Evolutionary conservation across 768 basidiomycete species (phyloP).

Genomic region (Mycena venus): DNA sequence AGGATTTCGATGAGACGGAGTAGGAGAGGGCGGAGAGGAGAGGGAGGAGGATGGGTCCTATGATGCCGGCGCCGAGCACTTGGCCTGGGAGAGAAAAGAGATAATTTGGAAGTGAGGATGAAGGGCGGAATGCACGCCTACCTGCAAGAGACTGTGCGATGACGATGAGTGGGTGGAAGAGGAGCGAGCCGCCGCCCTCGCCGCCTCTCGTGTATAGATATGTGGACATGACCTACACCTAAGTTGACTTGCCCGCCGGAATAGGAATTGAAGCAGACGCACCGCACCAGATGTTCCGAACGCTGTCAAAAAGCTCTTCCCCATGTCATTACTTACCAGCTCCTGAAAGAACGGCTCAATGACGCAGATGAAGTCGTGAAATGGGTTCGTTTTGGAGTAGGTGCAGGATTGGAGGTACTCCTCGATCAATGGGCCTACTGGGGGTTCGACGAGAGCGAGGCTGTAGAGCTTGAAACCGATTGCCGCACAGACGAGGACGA

Average conservation of each 20-base stretch:
- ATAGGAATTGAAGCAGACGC: not conserved
- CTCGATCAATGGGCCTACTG: constrained; percentile 10
- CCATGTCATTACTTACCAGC: constrained; percentile 17
- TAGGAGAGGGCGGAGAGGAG: not conserved
- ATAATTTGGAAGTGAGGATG: not conserved
- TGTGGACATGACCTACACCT: constrained; percentile 20
- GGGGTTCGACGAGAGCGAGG: constrained; percentile 14
- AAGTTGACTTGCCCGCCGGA: not conserved
- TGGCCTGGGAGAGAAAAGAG: not conserved
- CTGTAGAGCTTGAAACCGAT: constrained; percentile 16
- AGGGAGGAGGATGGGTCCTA: constrained; percentile 18
- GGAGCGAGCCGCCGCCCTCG: not conserved
- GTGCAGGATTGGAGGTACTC: constrained; percentile 4
- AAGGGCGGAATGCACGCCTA: not conserved
- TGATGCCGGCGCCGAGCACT: constrained; percentile 14
- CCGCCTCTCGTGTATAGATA: constrained; percentile 13
- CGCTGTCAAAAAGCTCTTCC: constrained; percentile 15
- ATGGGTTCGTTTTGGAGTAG: not conserved
- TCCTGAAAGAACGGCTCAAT: constrained; percentile 28
- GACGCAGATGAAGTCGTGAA: constrained; percentile 21
- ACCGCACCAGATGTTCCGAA: constrained; percentile 21
- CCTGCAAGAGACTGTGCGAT: not conserved
- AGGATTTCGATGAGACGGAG: too few species aligned
- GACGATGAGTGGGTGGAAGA: not conserved
- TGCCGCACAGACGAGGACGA: not conserved